Base-by-base conservation (phyloP, 768 basidiomycete species). In the Phlegmacium glaucopus region DNA sequence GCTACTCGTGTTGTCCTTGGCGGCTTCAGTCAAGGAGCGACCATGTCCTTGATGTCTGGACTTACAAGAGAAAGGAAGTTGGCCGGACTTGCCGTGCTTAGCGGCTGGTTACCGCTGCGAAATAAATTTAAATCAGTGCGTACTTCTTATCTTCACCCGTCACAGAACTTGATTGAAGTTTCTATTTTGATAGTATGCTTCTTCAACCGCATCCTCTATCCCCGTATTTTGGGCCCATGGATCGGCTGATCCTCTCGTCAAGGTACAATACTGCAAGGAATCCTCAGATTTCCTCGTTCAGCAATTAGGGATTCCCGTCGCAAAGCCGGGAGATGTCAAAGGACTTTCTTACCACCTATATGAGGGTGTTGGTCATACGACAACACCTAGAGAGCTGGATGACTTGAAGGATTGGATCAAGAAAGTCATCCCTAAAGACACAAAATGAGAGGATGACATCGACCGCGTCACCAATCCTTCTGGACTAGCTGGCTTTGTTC, bases 181-280 rank as follows among this genome's bases (percentile, higher is more conserved):
- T 46, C 28, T 29, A 39, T 37, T 15, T 43, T 43, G 29, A 43
- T 52, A 90, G 87, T 80, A 89, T 75, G 63, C 75, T 37, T 77
- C 79, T 12, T 67, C 75, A 9, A 72, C 83, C 55, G 80, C 84
- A 13, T 67, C 74, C 38, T 74, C 76, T 4, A 74, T 81, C 16
- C 88, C 92, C 1, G 74, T 94, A 25, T 94, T 95, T 67, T 89
- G 89, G 82, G 94, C 87, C 10, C 89, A 93, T 53, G 93, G 93
- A 17, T 77, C 72, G 6, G 72, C 63, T 12, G 94, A 97, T 67
- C 83, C 79, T 6, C 72, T 95, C 17, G 85, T 96, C 45, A 74
- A 74, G 48, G 74, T 72, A 55, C 52, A 74, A 22, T 72, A 82
- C 42, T 80, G 80, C 17, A 61, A 74, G 45, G 63, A 64, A 41